phyloP scores from a whole-genome alignment of 2,329 filamentous ascomycete genomes.

The Huntiella abstrusa region DNA sequence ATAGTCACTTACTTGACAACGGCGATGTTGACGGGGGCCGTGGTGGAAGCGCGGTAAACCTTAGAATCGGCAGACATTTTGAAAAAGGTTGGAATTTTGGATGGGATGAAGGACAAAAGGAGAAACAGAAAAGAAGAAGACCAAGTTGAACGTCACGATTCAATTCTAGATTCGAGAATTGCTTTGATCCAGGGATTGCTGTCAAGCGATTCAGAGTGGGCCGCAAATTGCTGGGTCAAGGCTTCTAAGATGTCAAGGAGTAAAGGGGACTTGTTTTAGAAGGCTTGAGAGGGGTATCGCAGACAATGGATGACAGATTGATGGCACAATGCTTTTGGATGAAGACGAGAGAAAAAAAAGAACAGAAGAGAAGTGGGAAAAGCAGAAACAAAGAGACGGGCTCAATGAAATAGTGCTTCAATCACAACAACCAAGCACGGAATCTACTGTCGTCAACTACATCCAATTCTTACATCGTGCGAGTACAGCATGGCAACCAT shows the following conservation, averaged over 20 bases:
- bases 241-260: too few relatives aligned
- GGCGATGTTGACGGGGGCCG: conserved; percentile 92
- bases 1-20: conserved; percentile 59
- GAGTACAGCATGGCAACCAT: not conserved
- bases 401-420: not conserved
- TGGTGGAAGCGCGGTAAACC: conserved; percentile 85
- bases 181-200: too few relatives aligned
- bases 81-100: not conserved
- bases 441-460: not conserved
- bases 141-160: too few relatives aligned
- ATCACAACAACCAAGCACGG: not conserved
- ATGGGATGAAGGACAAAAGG: not conserved
- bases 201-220: too few relatives aligned
- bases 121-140: not conserved
- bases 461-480: not conserved
- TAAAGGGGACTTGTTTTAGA: not conserved
- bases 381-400: not conserved
- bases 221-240: too few relatives aligned
- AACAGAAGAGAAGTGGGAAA: not conserved
- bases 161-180: too few relatives aligned
- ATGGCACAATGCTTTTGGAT: not conserved
- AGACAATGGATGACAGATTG: not conserved
- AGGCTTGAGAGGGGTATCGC: not conserved
- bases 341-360: not conserved
- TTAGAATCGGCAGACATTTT: conserved; percentile 28